Base-by-base conservation (phyloP, 2,329 filamentous ascomycete genomes). In the Diaporthe sp. region DNA sequence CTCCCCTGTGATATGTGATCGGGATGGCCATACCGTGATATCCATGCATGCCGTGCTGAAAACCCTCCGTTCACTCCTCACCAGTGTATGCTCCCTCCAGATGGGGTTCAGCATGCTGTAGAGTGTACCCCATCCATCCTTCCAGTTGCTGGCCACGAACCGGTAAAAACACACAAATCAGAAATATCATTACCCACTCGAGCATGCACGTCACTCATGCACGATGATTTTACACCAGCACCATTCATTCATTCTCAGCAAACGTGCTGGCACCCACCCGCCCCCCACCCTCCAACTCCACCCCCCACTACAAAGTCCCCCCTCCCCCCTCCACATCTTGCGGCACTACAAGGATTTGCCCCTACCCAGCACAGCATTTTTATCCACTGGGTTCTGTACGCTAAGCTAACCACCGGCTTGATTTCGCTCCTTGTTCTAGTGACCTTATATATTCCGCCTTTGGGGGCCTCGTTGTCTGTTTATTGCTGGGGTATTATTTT, bases 11-110 rank as follows among this genome's bases (percentile, higher is more conserved):
- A 71, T 71, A 63, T 53, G 59, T 59, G 70, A 71, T 71, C 70
- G 70, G 70, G 70, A 71, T 71, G 35, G 44, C 58, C 70, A 71
- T 42, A 71, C 70, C 70, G 70, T 71, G 70, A 71, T 71, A 71
- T 71, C 55, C 56, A 63, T 71, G 59, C 56, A 15, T 39, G n/a
- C n/a, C 13, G 47, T 63, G 25, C 27, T 22, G 10, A 8, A 17
- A 12, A 44, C 17, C n/a, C 19, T 27, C 56, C 3, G 10, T 25
- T 15, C 47, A 53, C 30, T 5, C 9, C 10, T 19, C 27, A 51
- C 2, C 42, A 50, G 42, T 2, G 22, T 37, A 37, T 51, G 44
- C 22, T 66, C 27, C 44, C 59, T 65, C 27, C 59, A 19, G 7
- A 10, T n/a, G 30, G 8, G 30, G 13, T 37, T 51, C 4, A 12